Evolutionary conservation across 169 alveolate genomes (phyloP), one percentile per base, ranked within the genome.

Genomic region (Plasmodium berghei): DNA sequence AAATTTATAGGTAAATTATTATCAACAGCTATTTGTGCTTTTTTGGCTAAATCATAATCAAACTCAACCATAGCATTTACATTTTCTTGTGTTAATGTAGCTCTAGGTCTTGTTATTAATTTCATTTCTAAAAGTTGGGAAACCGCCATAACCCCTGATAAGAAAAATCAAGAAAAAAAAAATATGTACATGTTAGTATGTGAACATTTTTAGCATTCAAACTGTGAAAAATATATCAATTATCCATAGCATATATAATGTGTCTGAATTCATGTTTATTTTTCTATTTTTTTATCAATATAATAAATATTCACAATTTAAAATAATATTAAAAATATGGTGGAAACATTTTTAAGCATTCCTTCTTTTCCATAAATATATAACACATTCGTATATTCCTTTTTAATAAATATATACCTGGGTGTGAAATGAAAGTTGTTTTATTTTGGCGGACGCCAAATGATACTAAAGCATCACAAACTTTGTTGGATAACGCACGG

Each of bases 1-100:
- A 91, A 94, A 48, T 94, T 91, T 4, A 94, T 74, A 12, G 96
- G 95, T 55, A 94, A 77, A 56, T 94, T 74, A 88, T 94, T 93
- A 64, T 94, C 95, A 34, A 94, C 94, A 28, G 96, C 96, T 46
- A 94, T 95, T 87, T 94, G 96, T 12, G 96, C 96, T 45, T 92
- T 90, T 88, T 94, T 93, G 0, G 96, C 96, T 9, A 92, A 77
- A 16, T 91, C 93, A n/a, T 94, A 61, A 86, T 94, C 96, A 67
- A 73, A 91, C 67, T 92, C 95, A 26, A 91, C 93, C 95, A 94
- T 94, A 16, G 95, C 92, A 77, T 94, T 94, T 48, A 94, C 95
- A 69, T 92, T 93, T 24, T 94, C 96, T 75, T 94, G 96, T 26
- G 96, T 94, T 49, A 94, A 89, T 63, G 77, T 93, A 34, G 96